Evolutionary conservation across 306 rosid species (phyloP).

Genomic region (Abrus pulchellus): DNA sequence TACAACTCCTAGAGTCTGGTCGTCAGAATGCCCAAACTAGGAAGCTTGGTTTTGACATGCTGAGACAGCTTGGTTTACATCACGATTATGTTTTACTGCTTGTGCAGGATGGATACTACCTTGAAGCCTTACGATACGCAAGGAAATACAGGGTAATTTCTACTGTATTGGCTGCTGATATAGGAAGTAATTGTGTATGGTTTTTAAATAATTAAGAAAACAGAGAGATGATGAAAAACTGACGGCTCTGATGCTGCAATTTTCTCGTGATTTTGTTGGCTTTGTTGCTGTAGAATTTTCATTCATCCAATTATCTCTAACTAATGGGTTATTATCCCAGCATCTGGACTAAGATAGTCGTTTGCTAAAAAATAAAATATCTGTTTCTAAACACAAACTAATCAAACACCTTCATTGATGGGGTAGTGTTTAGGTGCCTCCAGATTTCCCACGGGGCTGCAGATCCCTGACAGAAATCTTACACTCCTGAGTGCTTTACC

Average conservation of each 20-base stretch:
- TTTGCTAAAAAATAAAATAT: conserved; percentile 31
- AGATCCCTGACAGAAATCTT: conserved; percentile 25
- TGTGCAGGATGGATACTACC: conserved; percentile 92
- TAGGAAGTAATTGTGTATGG: conserved; percentile 1
- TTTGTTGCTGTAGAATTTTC: conserved; percentile 25
- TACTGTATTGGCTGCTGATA: conserved; percentile 34
- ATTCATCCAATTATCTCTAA: conserved; percentile 34
- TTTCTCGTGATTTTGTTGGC: conserved; percentile 31
- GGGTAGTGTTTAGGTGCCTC: neutral
- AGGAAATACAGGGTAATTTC: conserved; percentile 79
- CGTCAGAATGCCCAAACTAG: conserved; percentile 74
- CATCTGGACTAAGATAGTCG: conserved; percentile 11
- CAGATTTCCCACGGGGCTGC: conserved; percentile 18
- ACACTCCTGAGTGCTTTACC: neutral
- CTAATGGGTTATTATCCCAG: conserved; percentile 18
- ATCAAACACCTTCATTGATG: conserved; percentile 1
- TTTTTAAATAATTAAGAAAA: conserved; percentile 10
- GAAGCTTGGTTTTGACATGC: conserved; percentile 96
- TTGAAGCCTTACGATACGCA: conserved; percentile 89
- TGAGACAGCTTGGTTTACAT: conserved; percentile 90
- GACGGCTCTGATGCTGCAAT: conserved; percentile 29
- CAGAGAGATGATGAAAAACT: conserved; percentile 26
- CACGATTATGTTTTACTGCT: conserved; percentile 83
- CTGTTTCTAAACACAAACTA: conserved; percentile 26
- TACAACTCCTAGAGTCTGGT: conserved; percentile 93